These are phyloP conservation scores for Henckelia pumila DNA, from an alignment of 257 asterid genomes.

Conservation along the genomic window DNA sequence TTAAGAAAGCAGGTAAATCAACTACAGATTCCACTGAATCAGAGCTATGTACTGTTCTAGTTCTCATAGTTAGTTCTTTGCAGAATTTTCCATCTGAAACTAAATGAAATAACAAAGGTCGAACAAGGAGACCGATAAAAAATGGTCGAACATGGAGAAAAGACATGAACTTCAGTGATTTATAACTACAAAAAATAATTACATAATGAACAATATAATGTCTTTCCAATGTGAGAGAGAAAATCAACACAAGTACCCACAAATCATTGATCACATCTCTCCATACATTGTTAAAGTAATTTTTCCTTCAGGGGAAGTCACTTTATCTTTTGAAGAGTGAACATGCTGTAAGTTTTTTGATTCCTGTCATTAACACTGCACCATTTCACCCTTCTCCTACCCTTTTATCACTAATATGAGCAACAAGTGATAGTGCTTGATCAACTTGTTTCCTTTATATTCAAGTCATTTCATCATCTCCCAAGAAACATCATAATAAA, in stretches of 20 bases:
- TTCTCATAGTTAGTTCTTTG: not conserved
- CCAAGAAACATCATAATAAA: no score
- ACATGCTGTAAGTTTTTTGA: not conserved
- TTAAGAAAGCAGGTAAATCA: not conserved
- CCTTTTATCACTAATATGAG: not conserved
- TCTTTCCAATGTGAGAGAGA: not conserved
- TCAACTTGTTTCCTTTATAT: no score
- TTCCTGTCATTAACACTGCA: not conserved
- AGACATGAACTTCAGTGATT: not conserved
- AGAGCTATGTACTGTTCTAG: no score
- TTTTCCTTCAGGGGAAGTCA: not conserved
- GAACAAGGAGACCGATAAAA: not conserved
- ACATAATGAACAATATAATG: not conserved
- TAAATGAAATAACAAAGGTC: not conserved
- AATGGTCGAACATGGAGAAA: constrained; percentile 14
- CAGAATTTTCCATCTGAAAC: not conserved
- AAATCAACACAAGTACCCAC: not conserved
- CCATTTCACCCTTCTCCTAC: not conserved
- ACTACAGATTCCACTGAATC: not conserved
- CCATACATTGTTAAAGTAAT: not conserved
- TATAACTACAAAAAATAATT: not conserved
- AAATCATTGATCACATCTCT: not conserved
- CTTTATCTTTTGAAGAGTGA: not conserved
- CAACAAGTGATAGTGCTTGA: no score
- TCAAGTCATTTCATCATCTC: no score